Conservation (phyloP, 306 rosid species). For the Fagus crenata region DNA sequence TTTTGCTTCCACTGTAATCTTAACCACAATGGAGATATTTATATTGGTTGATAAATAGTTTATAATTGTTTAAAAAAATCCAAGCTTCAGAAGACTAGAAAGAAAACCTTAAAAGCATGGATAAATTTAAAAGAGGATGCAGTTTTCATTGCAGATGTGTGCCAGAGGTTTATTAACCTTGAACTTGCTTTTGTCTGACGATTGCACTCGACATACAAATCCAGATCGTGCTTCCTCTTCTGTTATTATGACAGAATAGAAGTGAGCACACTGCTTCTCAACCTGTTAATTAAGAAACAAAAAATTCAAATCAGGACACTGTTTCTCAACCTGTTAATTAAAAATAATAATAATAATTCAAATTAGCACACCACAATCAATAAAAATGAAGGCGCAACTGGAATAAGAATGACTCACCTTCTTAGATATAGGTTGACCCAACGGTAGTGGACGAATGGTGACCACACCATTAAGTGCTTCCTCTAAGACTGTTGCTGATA, state of each 20-base stretch:
- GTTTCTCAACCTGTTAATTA: slow-evolving; percentile 85
- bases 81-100: slow-evolving; percentile 2
- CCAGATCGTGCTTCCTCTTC: slow-evolving; percentile 88
- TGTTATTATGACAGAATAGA: slow-evolving; percentile 73
- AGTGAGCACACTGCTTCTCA: slow-evolving; percentile 98
- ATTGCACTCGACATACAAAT: slow-evolving; percentile 90
- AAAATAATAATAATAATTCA: slow-evolving; percentile 10
- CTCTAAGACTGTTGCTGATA: slow-evolving; percentile 89
- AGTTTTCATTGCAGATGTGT: slow-evolving; percentile 12
- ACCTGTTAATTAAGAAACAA: slow-evolving; percentile 54
- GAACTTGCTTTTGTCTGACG: slow-evolving; percentile 95
- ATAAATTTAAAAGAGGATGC: slow-evolving; percentile 11
- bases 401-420: slow-evolving; percentile 49
- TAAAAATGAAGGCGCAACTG: slow-evolving; percentile 5
- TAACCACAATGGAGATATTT: neutral
- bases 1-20: neutral
- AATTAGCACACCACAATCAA: slow-evolving; percentile 8
- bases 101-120: slow-evolving; percentile 10
- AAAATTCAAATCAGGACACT: slow-evolving; percentile 36
- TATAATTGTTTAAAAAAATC: neutral
- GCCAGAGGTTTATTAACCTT: slow-evolving; percentile 59
- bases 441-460: slow-evolving; percentile 62
- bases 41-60: neutral
- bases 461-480: slow-evolving; percentile 86
- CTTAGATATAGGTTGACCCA: slow-evolving; percentile 64